A percentile compares a stretch with the other conserved stretches of the same genome.
Conservation (phyloP, 2,329 filamentous ascomycete species). For the Curvularia spicifera region DNA sequence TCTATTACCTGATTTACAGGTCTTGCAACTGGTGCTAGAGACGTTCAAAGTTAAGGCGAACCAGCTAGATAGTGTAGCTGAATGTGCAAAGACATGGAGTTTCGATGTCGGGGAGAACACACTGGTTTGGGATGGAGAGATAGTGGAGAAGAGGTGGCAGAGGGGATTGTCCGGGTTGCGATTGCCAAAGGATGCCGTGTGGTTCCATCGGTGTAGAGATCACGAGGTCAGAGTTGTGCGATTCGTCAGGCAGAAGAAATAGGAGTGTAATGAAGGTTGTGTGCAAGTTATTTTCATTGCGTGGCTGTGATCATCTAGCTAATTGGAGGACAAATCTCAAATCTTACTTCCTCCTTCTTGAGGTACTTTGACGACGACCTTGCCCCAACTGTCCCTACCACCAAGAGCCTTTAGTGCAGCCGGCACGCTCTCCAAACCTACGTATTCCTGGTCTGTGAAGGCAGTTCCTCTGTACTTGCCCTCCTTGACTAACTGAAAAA, state of each 20-base stretch:
- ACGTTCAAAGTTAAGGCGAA: conserved; percentile 33
- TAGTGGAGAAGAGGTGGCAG: conserved; percentile 26
- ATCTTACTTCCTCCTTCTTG: conserved; percentile 57
- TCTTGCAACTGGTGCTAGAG: conserved; percentile 34
- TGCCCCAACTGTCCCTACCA: conserved; percentile 87
- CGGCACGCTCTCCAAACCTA: conserved; percentile 79
- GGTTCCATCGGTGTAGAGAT: conserved; percentile 4
- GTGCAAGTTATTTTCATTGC: background rate
- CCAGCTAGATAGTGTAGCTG: conserved; percentile 34
- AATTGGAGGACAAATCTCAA: conserved; percentile 12
- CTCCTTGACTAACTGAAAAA: conserved; percentile 76
- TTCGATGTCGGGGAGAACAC: conserved; percentile 25
- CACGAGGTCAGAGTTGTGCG: conserved; percentile 17
- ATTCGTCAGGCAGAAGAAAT: conserved; percentile 3
- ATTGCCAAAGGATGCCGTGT: background rate
- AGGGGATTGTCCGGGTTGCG: background rate
- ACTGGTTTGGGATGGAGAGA: conserved; percentile 34
- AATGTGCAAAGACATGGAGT: conserved; percentile 40
- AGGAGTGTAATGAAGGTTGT: background rate
- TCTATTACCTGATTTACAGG: conserved; percentile 27
- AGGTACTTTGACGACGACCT: conserved; percentile 87
- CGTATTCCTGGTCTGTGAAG: conserved; percentile 81
- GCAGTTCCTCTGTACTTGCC: conserved; percentile 83
- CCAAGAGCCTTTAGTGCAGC: conserved; percentile 79
- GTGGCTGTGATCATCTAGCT: background rate